Evolutionary conservation across 1,139 yeast genomes (phyloP).

Genomic region (Blastobotrys indianensis): DNA sequence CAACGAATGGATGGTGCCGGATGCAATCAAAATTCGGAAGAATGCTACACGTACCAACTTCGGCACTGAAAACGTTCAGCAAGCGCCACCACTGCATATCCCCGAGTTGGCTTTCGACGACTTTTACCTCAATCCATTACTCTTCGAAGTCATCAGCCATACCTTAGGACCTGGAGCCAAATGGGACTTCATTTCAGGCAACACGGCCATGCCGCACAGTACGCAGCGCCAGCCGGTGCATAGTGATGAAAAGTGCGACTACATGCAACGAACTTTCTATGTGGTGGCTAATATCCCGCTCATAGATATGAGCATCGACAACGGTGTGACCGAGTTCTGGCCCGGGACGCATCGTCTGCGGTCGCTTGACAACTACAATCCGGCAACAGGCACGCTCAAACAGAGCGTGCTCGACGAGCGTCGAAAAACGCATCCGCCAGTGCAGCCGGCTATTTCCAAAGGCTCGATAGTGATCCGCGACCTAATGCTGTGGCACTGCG

Average conservation of each 20-base stretch:
- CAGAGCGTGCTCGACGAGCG: slow-evolving; percentile 8
- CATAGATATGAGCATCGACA: slow-evolving; percentile 12
- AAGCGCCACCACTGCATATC: slow-evolving; percentile 19
- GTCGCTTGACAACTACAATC: slow-evolving; percentile 1
- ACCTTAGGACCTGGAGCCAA: slow-evolving; percentile 19
- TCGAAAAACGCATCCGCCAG: slow-evolving; percentile 8
- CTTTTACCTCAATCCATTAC: slow-evolving; percentile 15
- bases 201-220: slow-evolving; percentile 19
- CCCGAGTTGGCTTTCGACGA: slow-evolving; percentile 16
- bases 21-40: slow-evolving; percentile 14
- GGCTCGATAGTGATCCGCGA: slow-evolving; percentile 16
- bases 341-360: slow-evolving; percentile 14
- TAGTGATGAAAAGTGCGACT: slow-evolving; percentile 11
- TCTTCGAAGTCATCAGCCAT: slow-evolving; percentile 15
- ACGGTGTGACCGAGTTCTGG: slow-evolving; percentile 15
- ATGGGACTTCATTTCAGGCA: slow-evolving; percentile 20
- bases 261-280: slow-evolving; percentile 9
- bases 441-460: slow-evolving; percentile 11
- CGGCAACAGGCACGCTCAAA: not conserved
- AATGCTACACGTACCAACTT: slow-evolving; percentile 14
- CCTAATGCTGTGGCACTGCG: slow-evolving; percentile 16
- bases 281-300: slow-evolving; percentile 14
- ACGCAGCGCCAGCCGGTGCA: slow-evolving; percentile 17
- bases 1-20: slow-evolving; percentile 17
- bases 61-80: slow-evolving; percentile 22